These are phyloP conservation scores for Globisporangium radiosum DNA, from an alignment of 352 stramenopile genomes.

Conservation along the genomic window DNA sequence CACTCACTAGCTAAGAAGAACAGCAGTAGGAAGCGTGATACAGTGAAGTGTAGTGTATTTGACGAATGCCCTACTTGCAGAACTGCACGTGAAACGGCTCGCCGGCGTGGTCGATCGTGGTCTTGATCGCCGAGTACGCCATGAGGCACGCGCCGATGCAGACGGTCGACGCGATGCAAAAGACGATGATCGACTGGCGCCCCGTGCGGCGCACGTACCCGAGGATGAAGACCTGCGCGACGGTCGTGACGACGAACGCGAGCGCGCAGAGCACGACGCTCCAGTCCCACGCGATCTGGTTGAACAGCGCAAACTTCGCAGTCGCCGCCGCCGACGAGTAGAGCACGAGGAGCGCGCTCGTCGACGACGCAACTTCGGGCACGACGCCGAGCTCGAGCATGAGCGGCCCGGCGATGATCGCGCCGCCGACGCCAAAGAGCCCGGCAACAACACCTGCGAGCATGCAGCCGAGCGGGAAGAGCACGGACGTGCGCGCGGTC, in stretches of 20 bases:
- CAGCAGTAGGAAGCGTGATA: background rate
- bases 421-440: constrained; percentile 45
- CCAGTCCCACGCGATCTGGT: constrained; percentile 47
- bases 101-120: constrained; percentile 28
- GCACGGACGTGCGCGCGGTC: constrained; percentile 28
- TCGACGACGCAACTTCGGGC: constrained; percentile 42
- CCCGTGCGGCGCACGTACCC: constrained; percentile 43
- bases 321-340: constrained; percentile 40
- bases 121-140: constrained; percentile 43
- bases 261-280: constrained; percentile 26
- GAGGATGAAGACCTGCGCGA: constrained; percentile 45
- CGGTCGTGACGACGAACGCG: constrained; percentile 36
- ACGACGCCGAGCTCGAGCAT: constrained; percentile 55
- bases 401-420: constrained; percentile 48
- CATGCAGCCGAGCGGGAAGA: constrained; percentile 29
- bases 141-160: constrained; percentile 37
- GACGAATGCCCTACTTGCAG: constrained; percentile 19
- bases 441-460: constrained; percentile 33
- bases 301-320: constrained; percentile 46
- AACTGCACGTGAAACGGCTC: constrained; percentile 28
- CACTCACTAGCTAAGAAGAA: too few relatives aligned
- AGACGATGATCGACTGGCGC: constrained; percentile 43
- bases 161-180: constrained; percentile 41
- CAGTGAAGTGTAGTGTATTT: background rate
- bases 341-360: constrained; percentile 42